Conservation (phyloP, 306 rosid species). For the Lathyrus tuberosus region DNA sequence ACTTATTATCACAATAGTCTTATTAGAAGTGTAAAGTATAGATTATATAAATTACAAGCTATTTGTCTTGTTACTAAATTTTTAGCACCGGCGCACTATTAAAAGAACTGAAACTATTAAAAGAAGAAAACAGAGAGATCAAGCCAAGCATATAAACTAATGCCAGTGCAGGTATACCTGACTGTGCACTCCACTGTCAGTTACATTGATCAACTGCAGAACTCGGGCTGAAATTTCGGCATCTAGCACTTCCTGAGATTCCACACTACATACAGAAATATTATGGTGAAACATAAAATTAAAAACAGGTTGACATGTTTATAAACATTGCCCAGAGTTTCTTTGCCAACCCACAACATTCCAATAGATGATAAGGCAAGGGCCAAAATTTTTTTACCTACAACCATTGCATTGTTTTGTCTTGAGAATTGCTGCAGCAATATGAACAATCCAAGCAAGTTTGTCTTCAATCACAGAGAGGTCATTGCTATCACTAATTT, state of each 20-base stretch:
- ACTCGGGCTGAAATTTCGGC: slow-evolving; percentile 98
- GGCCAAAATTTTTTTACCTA: slow-evolving; percentile 60
- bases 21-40: neutral
- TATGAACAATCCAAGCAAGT: slow-evolving; percentile 98
- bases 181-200: slow-evolving; percentile 89
- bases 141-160: slow-evolving; percentile 24
- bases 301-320: slow-evolving; percentile 27
- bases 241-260: slow-evolving; percentile 93
- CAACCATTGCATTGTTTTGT: slow-evolving; percentile 88
- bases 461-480: slow-evolving; percentile 83
- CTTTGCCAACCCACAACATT: slow-evolving; percentile 19
- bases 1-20: no score
- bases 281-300: slow-evolving; percentile 25
- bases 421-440: slow-evolving; percentile 90
- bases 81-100: neutral
- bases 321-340: slow-evolving; percentile 16
- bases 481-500: slow-evolving; percentile 71
- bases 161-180: slow-evolving; percentile 62
- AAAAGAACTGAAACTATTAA: neutral
- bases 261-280: slow-evolving; percentile 62
- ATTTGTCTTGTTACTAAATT: neutral
- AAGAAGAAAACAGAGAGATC: neutral
- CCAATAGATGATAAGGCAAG: slow-evolving; percentile 24
- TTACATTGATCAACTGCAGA: slow-evolving; percentile 84
- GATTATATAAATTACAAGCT: neutral